Percentiles rank a stretch among this genome's conserved stretches.
Evolutionary conservation across 192 early-diverging fungal genomes (phyloP).

Genomic region (Gryganskiella cystojenkinii): DNA sequence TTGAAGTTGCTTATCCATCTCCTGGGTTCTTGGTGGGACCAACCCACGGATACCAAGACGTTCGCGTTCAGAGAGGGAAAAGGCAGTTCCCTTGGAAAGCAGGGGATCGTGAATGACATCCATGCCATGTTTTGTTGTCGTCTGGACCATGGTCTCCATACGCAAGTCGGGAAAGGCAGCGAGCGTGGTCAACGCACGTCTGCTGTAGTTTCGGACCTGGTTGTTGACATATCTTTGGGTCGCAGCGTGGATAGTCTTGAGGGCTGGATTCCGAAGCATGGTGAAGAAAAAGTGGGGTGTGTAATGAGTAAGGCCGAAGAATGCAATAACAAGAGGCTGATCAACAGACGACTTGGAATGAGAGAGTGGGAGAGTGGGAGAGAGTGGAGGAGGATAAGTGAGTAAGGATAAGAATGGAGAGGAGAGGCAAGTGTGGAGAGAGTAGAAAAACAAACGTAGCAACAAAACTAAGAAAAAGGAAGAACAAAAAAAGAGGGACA

Average conservation of each 20-base stretch:
- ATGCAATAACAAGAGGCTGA: too few species aligned
- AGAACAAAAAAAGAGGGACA: neutral
- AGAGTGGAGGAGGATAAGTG: conserved; percentile 6
- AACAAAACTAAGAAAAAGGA: too few species aligned
- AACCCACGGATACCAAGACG: conserved; percentile 64
- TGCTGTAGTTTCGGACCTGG: conserved; percentile 37
- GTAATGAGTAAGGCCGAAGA: neutral
- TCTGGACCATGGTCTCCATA: conserved; percentile 52
- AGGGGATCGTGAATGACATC: conserved; percentile 64
- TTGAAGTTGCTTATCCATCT: conserved; percentile 67
- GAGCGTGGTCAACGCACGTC: conserved; percentile 46
- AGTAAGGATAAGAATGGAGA: neutral
- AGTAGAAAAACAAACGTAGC: neutral
- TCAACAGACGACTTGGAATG: neutral
- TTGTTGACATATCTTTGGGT: conserved; percentile 33
- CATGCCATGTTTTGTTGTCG: conserved; percentile 56
- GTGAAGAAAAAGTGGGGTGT: conserved; percentile 9
- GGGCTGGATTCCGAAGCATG: conserved; percentile 49
- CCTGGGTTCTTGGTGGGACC: conserved; percentile 62
- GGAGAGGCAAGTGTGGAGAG: neutral
- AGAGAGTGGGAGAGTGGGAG: neutral
- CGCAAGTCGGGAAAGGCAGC: conserved; percentile 51
- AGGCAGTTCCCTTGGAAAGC: conserved; percentile 65
- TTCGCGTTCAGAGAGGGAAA: conserved; percentile 61
- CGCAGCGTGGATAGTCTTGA: conserved; percentile 45